A percentile compares a stretch with the other conserved stretches of the same genome.
Conservation (phyloP, 2,329 filamentous ascomycete species). For the Fusarium torulosum region DNA sequence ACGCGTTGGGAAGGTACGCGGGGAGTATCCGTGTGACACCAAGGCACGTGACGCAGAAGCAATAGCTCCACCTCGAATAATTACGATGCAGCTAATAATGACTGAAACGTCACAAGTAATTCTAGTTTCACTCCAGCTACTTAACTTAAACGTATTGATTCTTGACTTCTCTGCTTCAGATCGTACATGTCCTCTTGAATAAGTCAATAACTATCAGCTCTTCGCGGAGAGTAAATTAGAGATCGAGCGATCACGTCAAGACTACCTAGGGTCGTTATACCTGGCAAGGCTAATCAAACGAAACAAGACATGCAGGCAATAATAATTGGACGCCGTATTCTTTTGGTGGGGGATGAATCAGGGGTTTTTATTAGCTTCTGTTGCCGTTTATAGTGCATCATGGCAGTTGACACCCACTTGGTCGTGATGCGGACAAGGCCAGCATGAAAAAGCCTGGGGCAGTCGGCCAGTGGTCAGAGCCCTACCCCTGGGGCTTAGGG, state of each 20-base stretch:
- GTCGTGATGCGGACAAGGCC: slow-evolving; percentile 38
- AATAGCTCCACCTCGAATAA: not conserved
- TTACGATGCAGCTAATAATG: slow-evolving; percentile 7
- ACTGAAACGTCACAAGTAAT: not conserved
- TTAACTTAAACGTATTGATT: not conserved
- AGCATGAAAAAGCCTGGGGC: slow-evolving; percentile 31
- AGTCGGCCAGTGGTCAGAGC: not conserved
- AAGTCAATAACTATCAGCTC: not conserved
- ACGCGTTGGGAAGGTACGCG: slow-evolving; percentile 38
- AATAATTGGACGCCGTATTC: slow-evolving; percentile 34
- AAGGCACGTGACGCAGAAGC: slow-evolving; percentile 41
- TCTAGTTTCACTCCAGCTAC: slow-evolving; percentile 5
- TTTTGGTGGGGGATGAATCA: slow-evolving; percentile 30
- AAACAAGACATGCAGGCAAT: slow-evolving; percentile 33
- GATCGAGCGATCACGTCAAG: slow-evolving; percentile 38
- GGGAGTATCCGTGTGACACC: slow-evolving; percentile 37
- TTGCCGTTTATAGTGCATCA: slow-evolving; percentile 44
- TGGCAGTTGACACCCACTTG: slow-evolving; percentile 39
- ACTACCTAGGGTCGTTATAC: slow-evolving; percentile 24
- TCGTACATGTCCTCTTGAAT: not conserved
- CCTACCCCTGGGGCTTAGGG: slow-evolving; percentile 24
- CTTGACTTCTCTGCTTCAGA: not conserved
- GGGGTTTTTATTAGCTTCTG: slow-evolving; percentile 31
- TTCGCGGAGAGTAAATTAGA: slow-evolving; percentile 13
- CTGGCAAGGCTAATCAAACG: slow-evolving; percentile 39